Conservation (phyloP, 2,329 filamentous ascomycete genomes). For the Calonectria naviculata region DNA sequence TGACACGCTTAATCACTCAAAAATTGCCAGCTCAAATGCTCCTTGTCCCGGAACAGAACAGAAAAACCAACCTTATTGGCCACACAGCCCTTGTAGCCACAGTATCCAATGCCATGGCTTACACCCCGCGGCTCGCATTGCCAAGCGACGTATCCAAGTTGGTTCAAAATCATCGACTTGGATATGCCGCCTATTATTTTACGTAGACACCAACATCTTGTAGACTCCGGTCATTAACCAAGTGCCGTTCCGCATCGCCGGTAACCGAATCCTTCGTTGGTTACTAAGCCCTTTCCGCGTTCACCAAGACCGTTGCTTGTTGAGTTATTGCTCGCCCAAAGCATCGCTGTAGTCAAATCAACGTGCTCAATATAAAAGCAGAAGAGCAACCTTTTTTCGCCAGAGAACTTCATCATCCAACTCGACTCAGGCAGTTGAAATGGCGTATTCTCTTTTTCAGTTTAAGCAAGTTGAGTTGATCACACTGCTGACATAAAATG, state of each 20-base stretch:
- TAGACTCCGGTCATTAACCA: background rate
- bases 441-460: too few species aligned
- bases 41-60: background rate
- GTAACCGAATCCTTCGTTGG: background rate
- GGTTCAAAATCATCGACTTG: background rate
- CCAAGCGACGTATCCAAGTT: background rate
- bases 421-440: too few species aligned
- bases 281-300: background rate
- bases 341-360: too few species aligned
- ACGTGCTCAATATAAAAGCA: too few species aligned
- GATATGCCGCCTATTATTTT: background rate
- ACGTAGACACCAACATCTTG: background rate
- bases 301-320: background rate
- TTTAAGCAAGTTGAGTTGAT: too few species aligned
- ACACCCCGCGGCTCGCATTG: background rate
- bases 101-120: background rate
- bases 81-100: background rate
- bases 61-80: background rate
- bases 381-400: too few species aligned
- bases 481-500: too few species aligned
- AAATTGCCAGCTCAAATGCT: background rate
- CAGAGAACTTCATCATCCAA: too few species aligned
- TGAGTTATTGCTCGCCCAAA: background rate
- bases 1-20: background rate
- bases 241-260: constrained; percentile 9